A percentile compares a stretch with the other conserved stretches of the same genome.
Conservation (phyloP, 768 basidiomycete genomes). For the Suillus tomentosus region DNA sequence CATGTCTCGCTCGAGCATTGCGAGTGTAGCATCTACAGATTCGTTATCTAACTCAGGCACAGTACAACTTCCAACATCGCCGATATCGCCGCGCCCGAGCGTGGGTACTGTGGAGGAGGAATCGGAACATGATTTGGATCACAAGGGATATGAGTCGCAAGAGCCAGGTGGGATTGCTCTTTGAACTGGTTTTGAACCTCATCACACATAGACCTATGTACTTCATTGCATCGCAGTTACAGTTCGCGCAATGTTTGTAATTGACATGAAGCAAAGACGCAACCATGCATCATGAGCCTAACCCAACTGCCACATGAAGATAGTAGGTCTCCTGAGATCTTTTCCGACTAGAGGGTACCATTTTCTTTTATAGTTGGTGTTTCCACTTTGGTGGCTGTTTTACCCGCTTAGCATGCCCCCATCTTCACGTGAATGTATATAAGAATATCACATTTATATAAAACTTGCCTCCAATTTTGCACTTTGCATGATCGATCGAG, state of each 20-base stretch:
- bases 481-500: too few relatives aligned
- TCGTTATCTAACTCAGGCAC: constrained; percentile 19
- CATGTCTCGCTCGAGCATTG: constrained; percentile 31
- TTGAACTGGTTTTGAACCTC: constrained; percentile 19
- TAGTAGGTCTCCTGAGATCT: background rate
- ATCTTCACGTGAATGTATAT: too few relatives aligned
- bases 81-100: constrained; percentile 18
- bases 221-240: constrained; percentile 8
- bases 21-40: constrained; percentile 28
- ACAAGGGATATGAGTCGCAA: constrained; percentile 19
- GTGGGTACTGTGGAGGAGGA: constrained; percentile 31
- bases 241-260: constrained; percentile 10
- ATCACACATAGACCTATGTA: background rate
- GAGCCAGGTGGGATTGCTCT: constrained; percentile 33
- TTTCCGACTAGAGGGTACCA: too few relatives aligned
- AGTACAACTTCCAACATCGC: constrained; percentile 11
- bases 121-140: constrained; percentile 22
- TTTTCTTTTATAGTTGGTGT: too few relatives aligned
- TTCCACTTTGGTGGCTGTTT: too few relatives aligned
- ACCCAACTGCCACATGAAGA: background rate
- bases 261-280: background rate
- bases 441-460: too few relatives aligned
- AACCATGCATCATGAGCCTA: background rate
- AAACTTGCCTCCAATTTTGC: too few relatives aligned
- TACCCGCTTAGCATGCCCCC: too few relatives aligned